These are phyloP conservation scores for Vigna reflexopilosa DNA, from an alignment of 306 rosid species.

Conservation along the genomic window DNA sequence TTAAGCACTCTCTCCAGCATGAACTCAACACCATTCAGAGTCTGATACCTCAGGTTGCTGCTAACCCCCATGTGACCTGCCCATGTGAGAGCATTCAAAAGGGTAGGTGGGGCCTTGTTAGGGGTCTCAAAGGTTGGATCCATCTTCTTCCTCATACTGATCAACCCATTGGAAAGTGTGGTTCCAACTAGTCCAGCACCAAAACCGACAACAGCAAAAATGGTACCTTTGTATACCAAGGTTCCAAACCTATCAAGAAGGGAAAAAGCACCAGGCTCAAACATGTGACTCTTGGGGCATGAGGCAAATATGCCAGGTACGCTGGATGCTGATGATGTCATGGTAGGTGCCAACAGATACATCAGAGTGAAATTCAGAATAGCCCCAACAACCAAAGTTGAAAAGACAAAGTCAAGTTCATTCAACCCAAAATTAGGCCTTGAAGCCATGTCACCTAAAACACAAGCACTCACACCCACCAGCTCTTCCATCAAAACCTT, in stretches of 20 bases:
- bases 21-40: conserved; percentile 78
- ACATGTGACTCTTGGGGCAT: conserved; percentile 93
- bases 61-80: conserved; percentile 89
- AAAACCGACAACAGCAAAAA: conserved; percentile 82
- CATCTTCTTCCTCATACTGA: conserved; percentile 83
- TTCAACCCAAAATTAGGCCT: conserved; percentile 97
- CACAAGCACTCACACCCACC: conserved; percentile 88
- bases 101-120: conserved; percentile 82
- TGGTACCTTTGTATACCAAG: conserved; percentile 71
- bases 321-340: conserved; percentile 54
- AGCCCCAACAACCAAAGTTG: conserved; percentile 93
- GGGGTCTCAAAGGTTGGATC: conserved; percentile 87
- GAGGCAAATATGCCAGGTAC: conserved; percentile 72
- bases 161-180: conserved; percentile 79
- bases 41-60: conserved; percentile 90
- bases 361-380: conserved; percentile 90
- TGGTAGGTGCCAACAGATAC: conserved; percentile 89
- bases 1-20: conserved; percentile 72
- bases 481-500: conserved; percentile 95
- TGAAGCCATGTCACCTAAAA: conserved; percentile 95
- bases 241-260: conserved; percentile 72
- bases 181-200: conserved; percentile 89
- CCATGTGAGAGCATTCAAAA: conserved; percentile 88
- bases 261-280: conserved; percentile 76
- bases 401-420: conserved; percentile 96